Base-by-base conservation (phyloP, 192 early-diverging fungal genomes). In the Spinellus fusiger region DNA sequence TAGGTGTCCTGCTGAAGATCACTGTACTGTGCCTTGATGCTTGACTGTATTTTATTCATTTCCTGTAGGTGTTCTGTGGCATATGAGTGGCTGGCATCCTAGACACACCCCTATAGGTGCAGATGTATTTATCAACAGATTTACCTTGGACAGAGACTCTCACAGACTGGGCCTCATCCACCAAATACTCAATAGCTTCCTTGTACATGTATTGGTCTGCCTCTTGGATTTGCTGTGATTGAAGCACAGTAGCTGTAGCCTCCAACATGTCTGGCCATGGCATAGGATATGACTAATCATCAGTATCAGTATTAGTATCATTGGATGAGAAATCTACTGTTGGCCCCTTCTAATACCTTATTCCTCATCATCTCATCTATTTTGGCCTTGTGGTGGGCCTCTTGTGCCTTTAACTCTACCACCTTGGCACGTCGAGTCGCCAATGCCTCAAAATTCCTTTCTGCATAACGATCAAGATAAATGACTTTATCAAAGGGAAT, bases 401-500 rank as follows among this genome's bases (percentile, higher is more conserved):
- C 18, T 65, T 64, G 46, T 51, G 66, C 59, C 56, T 62, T 65
- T 62, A 48, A 73, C 44, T 71, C 51, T 58, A 44, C 26, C 26
- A 61, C 59, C 9, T 51, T 25, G 5, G 22, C 47, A 37, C 71
- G 56, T 22, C 59, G 25, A 44, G 69, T 29, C 49, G 38, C 53
- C 40, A 75, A 49, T 0, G 23, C 1, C 0, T 67, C 66, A 56
- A 65, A 70, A 34, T 77, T 71, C 3, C 51, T 55, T 27, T 80
- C 77, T 20, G 73, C 54, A 56, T 77, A 76, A 12, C 84, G 81
- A 28, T 85, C 78, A 46, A 91, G 67, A 50, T 77, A 89, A 20
- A 91, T 68, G 1, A 70, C 68, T 33, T 78, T 76, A 5, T 85
- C 82, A 35, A 91, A 75, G 9, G 77, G 46, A 31, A 91, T 49